Evolutionary conservation across 257 asterid species (phyloP), one percentile per base, ranked within the genome.

Genomic region (Fraxinus quadrangulata): DNA sequence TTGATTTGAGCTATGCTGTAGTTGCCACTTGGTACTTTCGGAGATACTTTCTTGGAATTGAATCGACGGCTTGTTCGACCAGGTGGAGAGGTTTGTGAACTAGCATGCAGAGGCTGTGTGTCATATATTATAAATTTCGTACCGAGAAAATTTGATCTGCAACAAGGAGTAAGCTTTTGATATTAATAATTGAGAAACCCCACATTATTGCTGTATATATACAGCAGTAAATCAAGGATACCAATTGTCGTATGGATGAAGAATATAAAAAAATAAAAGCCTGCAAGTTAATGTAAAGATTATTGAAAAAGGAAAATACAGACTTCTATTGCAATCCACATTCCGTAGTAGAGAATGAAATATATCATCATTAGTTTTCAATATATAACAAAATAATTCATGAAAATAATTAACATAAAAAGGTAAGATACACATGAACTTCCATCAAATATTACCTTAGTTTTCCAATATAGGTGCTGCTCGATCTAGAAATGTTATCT

Each of bases 131-230:
- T 77, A 73, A 87, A 89, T 79, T 84, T 88, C 0, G 92, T 87
- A 1, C 94, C 90, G 0, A 89, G 89, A 74, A 89, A 87, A 79
- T 89, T 89, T 39, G 93, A 90, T 79, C 95, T 90, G 85, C 84
- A 81, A 56, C 36, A 74, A n/a, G 33, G 26, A 42, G 51, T 56
- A 61, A 70, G 70, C 33, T 31, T 30, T 49, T 17, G 47, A 13
- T 1, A 65, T 71, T 67, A 36, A 47, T 51, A 36, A 56, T 21
- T 37, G 24, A 51, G 70, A 28, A 37, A 61, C 1, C n/a, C 56
- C 56, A 47, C 56, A 14, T 4, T 4, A 47, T 47, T 47, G 3
- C 56, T 14, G 19, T 4, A 6, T 4, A 6, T 1, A 12, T 13
- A 40, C 19, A 3, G 5, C 54, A 42, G 51, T 42, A 42, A 42